Percentiles rank a stretch among this genome's conserved stretches.
These are phyloP conservation scores for Cladosporium cucumerinum DNA, from an alignment of 2,329 filamentous ascomycete species.

Conservation along the genomic window DNA sequence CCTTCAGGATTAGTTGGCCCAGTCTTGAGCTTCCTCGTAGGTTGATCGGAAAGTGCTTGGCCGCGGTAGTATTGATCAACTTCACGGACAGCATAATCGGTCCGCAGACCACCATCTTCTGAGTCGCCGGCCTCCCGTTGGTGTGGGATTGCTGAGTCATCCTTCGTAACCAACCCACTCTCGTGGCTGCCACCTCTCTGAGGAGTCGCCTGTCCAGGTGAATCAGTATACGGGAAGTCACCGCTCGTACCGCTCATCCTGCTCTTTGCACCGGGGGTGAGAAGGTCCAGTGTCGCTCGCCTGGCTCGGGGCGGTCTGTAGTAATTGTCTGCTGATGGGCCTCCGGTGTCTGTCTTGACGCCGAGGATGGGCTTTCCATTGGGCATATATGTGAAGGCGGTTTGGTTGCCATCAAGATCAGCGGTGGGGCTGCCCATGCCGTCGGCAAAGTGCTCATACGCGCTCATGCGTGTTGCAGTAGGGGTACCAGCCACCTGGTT, in stretches of 20 bases:
- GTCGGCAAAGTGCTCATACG: conserved; percentile 57
- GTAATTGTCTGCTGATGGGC: conserved; percentile 63
- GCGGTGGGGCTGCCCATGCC: conserved; percentile 46
- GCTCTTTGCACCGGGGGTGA: conserved; percentile 42
- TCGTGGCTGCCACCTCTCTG: conserved; percentile 29
- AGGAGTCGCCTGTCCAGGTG: conserved; percentile 30
- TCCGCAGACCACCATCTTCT: conserved; percentile 51
- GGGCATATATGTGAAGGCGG: conserved; percentile 5
- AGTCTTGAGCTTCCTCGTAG: conserved; percentile 82
- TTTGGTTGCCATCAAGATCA: conserved; percentile 4
- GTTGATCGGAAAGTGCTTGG: conserved; percentile 75
- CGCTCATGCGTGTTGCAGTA: conserved; percentile 40
- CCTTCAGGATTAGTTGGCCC: conserved; percentile 93
- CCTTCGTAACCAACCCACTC: conserved; percentile 39
- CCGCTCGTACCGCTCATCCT: conserved; percentile 44
- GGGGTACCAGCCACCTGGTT: conserved; percentile 39
- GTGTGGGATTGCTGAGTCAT: conserved; percentile 49
- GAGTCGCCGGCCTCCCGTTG: conserved; percentile 53
- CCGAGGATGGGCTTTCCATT: conserved; percentile 45
- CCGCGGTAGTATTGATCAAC: conserved; percentile 97
- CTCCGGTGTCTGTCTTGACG: conserved; percentile 23
- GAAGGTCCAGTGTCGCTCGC: conserved; percentile 58
- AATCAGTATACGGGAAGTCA: conserved; percentile 44
- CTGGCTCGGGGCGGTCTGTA: conserved; percentile 79
- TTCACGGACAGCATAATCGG: conserved; percentile 90